Evolutionary conservation across 2,329 filamentous ascomycete species (phyloP), one percentile per base, ranked within the genome.

Genomic region (Paramyrothecium sp.): DNA sequence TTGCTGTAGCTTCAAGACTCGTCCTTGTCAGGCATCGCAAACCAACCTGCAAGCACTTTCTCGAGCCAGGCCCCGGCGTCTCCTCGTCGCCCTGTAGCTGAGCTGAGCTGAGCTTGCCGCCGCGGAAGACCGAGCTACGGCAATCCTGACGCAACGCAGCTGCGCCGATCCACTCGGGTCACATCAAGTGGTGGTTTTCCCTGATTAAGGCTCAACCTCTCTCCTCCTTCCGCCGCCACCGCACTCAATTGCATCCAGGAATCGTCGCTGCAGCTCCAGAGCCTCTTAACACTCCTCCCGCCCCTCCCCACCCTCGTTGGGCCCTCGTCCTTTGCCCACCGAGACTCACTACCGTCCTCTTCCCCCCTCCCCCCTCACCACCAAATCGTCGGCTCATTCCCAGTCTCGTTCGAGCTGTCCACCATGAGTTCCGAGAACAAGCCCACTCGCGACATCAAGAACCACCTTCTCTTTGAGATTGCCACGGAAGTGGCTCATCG

Each of bases 401-500:
- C 53, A 57, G 54, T 52, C 57, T 54, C 54, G 38, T 11, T 26
- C 23, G 48, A 26, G 38, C 34, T 30, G 44, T 47, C 66, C 71
- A 66, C 65, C 57, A 83, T 83, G 81, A 75, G 77, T 59, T 72
- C 67, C 69, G 76, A 80, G 60, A 77, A 74, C 65, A 73, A 73
- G 63, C 75, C 76, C 56, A 72, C 75, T 62, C 82, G 84, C 67
- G 93, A 98, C 78, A 91, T 98, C 69, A 92, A 90, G 79, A 95
- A 96, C 76, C 95, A 98, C 78, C 82, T 96, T 70, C 89, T 99
- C 66, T 99, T 99, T 72, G 95, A 99, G 79, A 83, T 98, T 69
- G 92, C 95, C 60, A 98, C 95, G 21, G 95, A 99, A 75, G 95
- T 98, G 67, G 95, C 95, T 61, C 96, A 98, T 82, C 87, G 95